Base-by-base conservation (phyloP, 768 basidiomycete genomes). In the Psilocybe tampanensis region DNA sequence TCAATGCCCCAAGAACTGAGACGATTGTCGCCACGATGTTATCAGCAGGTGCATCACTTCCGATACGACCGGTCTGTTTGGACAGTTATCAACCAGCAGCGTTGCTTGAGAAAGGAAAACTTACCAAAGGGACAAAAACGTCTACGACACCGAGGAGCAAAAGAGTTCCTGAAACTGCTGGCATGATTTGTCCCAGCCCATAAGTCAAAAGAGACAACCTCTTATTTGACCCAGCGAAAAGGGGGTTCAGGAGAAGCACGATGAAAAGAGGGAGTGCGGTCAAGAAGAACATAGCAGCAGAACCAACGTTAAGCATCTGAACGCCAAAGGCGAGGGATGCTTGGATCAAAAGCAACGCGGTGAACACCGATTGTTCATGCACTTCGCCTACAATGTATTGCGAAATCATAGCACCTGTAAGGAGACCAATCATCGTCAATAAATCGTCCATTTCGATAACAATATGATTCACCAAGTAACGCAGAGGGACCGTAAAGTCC, bases 81-180 rank as follows among this genome's bases (percentile, higher is more conserved):
- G 55, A 8, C 6, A 11, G 7, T 48, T 44, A 57, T 8, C 8
- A 39, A 44, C 12, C 26, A 18, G 9, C 7, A 4, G 15, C 34
- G 34, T n/a, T 18, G 47, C 55, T 11, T n/a, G 3, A 6, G 12
- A 13, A 42, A 47, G 6, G 12, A 18, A 51, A 13, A 72, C 83
- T 50, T 60, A 90, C 90, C 65, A 97, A 72, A 7, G 96, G 96
- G 0, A 96, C 92, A 65, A 98, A 97, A 19, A 98, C 89, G 44
- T 95, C 91, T 42, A 92, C 63, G 2, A 89, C 84, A 5, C 85
- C 79, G 41, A 81, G 69, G 36, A 85, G 66, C 32, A 91, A 66
- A 62, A 90, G 78, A 0, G 80, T 71, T 19, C 89, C 87, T 0
- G 81, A 75, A 9, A 85, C 66, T 22, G 91, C 68, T 8, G 85